Evolutionary conservation across 2,329 filamentous ascomycete genomes (phyloP).

Genomic region (Cercospora citrullina): DNA sequence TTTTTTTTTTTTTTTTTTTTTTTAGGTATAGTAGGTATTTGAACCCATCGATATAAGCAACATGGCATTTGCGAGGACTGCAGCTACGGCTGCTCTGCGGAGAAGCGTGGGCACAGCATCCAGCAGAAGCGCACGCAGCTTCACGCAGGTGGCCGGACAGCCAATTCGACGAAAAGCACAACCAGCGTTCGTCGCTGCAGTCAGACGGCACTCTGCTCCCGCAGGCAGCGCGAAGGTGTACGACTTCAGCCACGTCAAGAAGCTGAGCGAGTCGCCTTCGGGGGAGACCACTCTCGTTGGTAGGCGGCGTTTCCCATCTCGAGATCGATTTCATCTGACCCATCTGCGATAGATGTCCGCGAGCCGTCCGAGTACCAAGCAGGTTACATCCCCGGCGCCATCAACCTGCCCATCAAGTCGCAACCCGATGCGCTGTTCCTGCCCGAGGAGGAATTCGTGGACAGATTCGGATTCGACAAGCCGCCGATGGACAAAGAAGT

Average conservation of each 20-base stretch:
- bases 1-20: too few relatives aligned
- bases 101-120: constrained; percentile 15
- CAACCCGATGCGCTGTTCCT: constrained; percentile 80
- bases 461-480: constrained; percentile 74
- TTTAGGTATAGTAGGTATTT: too few relatives aligned
- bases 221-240: constrained; percentile 40
- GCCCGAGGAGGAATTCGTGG: constrained; percentile 73
- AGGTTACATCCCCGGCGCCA: constrained; percentile 74
- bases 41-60: too few relatives aligned
- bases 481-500: constrained; percentile 59
- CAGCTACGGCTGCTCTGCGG: constrained; percentile 25
- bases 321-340: background rate
- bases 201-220: constrained; percentile 43
- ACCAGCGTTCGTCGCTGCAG: constrained; percentile 19
- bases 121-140: constrained; percentile 13
- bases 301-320: constrained; percentile 12
- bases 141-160: background rate
- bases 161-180: constrained; percentile 15
- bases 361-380: constrained; percentile 66
- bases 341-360: constrained; percentile 59
- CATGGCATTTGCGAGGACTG: constrained; percentile 30
- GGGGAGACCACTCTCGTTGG: constrained; percentile 35
- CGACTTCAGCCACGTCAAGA: constrained; percentile 44
- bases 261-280: constrained; percentile 39
- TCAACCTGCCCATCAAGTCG: constrained; percentile 79